Percentiles rank a stretch among this genome's conserved stretches.
Evolutionary conservation across 2,329 filamentous ascomycete genomes (phyloP).

Genomic region (Curvularia sp.): DNA sequence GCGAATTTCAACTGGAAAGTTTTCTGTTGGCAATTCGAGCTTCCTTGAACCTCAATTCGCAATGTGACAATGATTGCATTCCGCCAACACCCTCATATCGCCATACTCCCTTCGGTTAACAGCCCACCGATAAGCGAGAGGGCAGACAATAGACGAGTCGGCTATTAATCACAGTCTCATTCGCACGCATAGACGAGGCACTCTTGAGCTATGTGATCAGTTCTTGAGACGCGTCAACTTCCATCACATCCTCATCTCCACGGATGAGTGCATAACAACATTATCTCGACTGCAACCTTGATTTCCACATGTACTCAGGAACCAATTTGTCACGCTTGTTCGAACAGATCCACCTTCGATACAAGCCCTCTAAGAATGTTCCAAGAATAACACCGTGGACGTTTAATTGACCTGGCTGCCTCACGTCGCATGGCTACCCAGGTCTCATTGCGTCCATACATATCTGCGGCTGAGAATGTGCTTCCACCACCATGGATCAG

Average conservation of each 20-base stretch:
- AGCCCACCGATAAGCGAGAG: background rate
- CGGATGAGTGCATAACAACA: background rate
- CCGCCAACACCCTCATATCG: background rate
- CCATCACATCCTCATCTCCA: background rate
- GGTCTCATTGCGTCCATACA: conserved; percentile 51
- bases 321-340: conserved; percentile 52
- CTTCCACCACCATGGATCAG: background rate
- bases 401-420: conserved; percentile 52
- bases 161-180: background rate
- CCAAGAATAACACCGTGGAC: conserved; percentile 43
- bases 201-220: background rate
- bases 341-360: conserved; percentile 46
- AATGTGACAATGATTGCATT: background rate
- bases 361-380: conserved; percentile 52
- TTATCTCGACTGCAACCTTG: background rate
- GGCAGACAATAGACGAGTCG: background rate
- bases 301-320: conserved; percentile 26
- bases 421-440: conserved; percentile 38
- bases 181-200: background rate
- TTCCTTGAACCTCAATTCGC: conserved; percentile 2
- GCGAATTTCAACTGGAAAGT: conserved; percentile 14
- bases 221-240: background rate
- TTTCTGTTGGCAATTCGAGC: background rate
- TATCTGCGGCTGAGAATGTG: conserved; percentile 4
- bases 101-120: background rate